Evolutionary conservation across 139 green algal species (phyloP).

Genomic region (Volvox africanus): DNA sequence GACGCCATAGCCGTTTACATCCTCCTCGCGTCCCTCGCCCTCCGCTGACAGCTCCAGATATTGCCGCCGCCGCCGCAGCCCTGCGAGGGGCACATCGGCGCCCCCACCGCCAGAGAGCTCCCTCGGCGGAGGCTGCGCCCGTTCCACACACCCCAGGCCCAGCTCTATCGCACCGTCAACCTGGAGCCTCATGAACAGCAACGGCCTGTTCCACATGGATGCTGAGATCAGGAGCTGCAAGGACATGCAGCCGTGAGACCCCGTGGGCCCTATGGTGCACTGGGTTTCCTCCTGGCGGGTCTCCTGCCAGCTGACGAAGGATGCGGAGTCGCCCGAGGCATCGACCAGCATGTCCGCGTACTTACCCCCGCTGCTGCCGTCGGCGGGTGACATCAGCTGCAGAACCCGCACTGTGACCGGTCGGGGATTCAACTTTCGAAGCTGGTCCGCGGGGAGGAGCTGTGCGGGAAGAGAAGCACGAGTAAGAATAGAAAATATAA

Average conservation of each 20-base stretch:
- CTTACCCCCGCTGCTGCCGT: too few relatives aligned
- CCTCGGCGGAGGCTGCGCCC: neutral
- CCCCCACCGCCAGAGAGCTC: neutral
- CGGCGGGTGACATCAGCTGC: neutral
- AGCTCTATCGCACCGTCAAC: neutral
- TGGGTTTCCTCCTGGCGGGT: neutral
- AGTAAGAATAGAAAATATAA: neutral
- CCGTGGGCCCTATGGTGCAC: conserved; percentile 1
- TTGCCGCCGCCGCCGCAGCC: neutral
- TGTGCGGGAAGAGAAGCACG: neutral
- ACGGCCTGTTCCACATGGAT: neutral
- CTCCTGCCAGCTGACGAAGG: neutral
- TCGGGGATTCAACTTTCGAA: too few relatives aligned
- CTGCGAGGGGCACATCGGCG: neutral
- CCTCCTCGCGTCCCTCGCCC: neutral
- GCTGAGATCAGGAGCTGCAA: neutral
- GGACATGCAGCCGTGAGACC: conserved; percentile 34
- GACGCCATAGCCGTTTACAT: neutral
- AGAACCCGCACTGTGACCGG: neutral
- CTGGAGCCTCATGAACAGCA: conserved; percentile 5
- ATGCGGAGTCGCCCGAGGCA: neutral
- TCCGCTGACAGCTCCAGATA: neutral
- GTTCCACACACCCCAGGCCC: neutral
- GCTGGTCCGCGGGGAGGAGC: neutral
- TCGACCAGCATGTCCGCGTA: too few relatives aligned